These are phyloP conservation scores for Sporobolus alterniflorus DNA, from an alignment of 202 grass and related monocot species.

Conservation along the genomic window DNA sequence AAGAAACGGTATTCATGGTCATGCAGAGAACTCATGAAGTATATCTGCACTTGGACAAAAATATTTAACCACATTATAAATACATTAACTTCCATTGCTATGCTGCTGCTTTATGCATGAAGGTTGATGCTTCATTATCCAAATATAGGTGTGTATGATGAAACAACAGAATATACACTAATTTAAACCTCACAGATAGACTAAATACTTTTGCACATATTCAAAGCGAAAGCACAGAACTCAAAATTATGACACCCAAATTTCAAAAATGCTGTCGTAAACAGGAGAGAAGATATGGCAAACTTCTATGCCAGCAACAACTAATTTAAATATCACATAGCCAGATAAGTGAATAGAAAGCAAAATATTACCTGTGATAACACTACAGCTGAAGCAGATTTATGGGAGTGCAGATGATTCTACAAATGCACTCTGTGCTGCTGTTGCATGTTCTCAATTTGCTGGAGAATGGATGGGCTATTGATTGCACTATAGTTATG, in stretches of 20 bases:
- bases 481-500: slow-evolving; percentile 72
- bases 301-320: neutral
- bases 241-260: neutral
- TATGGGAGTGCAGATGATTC: slow-evolving; percentile 51
- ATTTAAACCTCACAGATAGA: neutral
- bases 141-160: too few species aligned
- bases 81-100: too few species aligned
- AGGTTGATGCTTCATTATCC: too few species aligned
- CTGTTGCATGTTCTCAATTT: slow-evolving; percentile 76
- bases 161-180: neutral
- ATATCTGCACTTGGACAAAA: too few species aligned
- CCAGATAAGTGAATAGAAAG: slow-evolving; percentile 17
- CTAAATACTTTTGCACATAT: neutral
- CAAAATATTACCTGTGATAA: slow-evolving; percentile 52
- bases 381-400: slow-evolving; percentile 44
- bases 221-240: neutral
- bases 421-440: slow-evolving; percentile 67
- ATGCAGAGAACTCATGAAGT: too few species aligned
- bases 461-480: slow-evolving; percentile 73
- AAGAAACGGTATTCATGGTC: too few species aligned
- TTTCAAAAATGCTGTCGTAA: neutral
- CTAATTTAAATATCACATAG: slow-evolving; percentile 7
- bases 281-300: neutral
- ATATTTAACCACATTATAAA: too few species aligned
- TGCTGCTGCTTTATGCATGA: too few species aligned